These are phyloP conservation scores for Fusarium tanahbumbuense DNA, from an alignment of 2,329 filamentous ascomycete genomes.

Conservation along the genomic window DNA sequence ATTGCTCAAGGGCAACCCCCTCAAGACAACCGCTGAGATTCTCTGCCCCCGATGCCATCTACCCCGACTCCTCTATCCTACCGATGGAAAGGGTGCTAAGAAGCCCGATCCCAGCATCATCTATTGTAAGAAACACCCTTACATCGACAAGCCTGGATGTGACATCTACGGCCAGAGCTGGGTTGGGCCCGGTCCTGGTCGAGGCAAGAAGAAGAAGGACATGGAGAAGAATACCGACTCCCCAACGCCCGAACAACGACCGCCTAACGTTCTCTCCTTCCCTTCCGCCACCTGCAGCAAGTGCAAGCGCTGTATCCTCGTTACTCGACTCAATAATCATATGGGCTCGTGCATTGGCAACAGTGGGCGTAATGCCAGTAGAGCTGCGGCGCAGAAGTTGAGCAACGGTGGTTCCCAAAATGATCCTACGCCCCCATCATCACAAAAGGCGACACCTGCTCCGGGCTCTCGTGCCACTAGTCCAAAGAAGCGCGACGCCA, in stretches of 20 bases:
- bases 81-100: constrained; percentile 73
- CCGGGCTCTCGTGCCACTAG: constrained; percentile 66
- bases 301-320: constrained; percentile 73
- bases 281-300: constrained; percentile 75
- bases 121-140: constrained; percentile 84
- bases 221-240: constrained; percentile 71
- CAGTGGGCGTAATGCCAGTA: constrained; percentile 71
- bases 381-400: constrained; percentile 72
- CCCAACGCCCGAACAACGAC: constrained; percentile 64
- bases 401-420: constrained; percentile 67
- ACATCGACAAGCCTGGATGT: constrained; percentile 79
- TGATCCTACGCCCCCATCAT: constrained; percentile 70
- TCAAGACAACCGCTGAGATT: constrained; percentile 77
- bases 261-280: constrained; percentile 71
- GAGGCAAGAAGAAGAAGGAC: constrained; percentile 84
- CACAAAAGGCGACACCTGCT: constrained; percentile 70
- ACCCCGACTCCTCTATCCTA: constrained; percentile 78
- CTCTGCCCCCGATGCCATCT: constrained; percentile 80
- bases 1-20: constrained; percentile 76
- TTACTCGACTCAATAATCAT: constrained; percentile 74
- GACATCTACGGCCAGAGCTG: constrained; percentile 88
- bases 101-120: constrained; percentile 74
- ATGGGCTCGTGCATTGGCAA: constrained; percentile 77
- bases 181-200: constrained; percentile 75
- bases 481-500: constrained; percentile 68